phyloP scores from a whole-genome alignment of 192 early-diverging fungal species.

The Coemansia sp. region DNA sequence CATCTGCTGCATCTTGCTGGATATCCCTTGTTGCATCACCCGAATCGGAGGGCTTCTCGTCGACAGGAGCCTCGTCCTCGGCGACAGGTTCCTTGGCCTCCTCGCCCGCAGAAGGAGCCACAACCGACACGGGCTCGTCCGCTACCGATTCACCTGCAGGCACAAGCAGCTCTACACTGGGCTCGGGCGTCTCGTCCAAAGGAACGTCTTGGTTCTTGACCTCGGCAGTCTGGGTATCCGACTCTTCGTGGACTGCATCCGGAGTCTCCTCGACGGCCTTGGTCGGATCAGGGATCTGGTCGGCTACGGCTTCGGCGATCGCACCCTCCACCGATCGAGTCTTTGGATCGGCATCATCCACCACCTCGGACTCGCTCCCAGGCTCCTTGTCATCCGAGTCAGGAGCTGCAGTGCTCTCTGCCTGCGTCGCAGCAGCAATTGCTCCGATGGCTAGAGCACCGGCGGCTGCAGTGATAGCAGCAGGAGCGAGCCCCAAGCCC shows the following conservation, averaged over 20 bases:
- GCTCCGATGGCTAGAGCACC: background rate
- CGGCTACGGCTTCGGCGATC: slow-evolving; percentile 6
- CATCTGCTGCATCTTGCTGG: no score
- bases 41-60: background rate
- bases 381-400: no score
- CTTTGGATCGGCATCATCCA: background rate
- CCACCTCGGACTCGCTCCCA: no score
- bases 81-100: background rate
- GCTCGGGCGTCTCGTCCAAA: background rate
- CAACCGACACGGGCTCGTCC: background rate
- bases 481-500: background rate
- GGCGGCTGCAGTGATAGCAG: background rate
- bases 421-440: background rate
- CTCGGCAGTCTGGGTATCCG: background rate
- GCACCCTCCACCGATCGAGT: slow-evolving; percentile 1
- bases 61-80: background rate
- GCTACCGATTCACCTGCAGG: background rate
- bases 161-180: background rate
- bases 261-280: background rate
- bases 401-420: background rate
- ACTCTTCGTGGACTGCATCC: background rate
- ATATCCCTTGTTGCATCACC: no score
- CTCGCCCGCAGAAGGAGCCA: background rate
- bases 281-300: background rate
- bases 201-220: background rate